phyloP scores from a whole-genome alignment of 208 protist genomes.

The Jaenimonas drosophilae region DNA sequence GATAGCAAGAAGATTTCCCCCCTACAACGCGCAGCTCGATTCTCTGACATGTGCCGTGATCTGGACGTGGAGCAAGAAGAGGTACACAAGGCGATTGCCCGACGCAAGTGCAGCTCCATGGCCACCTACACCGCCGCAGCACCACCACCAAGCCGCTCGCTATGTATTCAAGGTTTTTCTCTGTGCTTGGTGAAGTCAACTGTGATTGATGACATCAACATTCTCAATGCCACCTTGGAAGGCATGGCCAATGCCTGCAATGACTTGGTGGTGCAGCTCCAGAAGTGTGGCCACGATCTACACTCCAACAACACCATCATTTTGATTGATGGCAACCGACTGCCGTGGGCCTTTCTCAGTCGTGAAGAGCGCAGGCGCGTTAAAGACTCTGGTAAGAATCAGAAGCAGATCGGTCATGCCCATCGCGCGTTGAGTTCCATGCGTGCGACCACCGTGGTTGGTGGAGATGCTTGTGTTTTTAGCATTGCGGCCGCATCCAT shows the following conservation, averaged over 20 bases:
- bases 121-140: not conserved
- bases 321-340: constrained; percentile 33
- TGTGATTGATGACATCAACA: constrained; percentile 31
- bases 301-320: constrained; percentile 19
- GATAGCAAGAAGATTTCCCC: constrained; percentile 36
- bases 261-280: constrained; percentile 11
- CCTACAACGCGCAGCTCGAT: constrained; percentile 5
- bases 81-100: not conserved
- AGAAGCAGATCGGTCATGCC: not conserved
- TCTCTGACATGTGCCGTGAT: constrained; percentile 13
- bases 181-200: constrained; percentile 12
- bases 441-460: constrained; percentile 14
- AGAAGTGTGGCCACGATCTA: constrained; percentile 5
- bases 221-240: constrained; percentile 48
- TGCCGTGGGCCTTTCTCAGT: constrained; percentile 29
- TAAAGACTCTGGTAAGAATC: constrained; percentile 1
- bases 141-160: constrained; percentile 5
- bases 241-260: constrained; percentile 25
- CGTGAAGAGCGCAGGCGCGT: constrained; percentile 6
- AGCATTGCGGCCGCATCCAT: constrained; percentile 32
- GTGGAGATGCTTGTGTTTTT: constrained; percentile 19
- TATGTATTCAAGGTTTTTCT: constrained; percentile 19
- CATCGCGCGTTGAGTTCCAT: constrained; percentile 8
- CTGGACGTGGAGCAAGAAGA: not conserved
- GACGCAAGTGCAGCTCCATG: not conserved